Evolutionary conservation across 2,329 filamentous ascomycete genomes (phyloP).

Genomic region (Ophiocordyceps camponoti-leonardi): DNA sequence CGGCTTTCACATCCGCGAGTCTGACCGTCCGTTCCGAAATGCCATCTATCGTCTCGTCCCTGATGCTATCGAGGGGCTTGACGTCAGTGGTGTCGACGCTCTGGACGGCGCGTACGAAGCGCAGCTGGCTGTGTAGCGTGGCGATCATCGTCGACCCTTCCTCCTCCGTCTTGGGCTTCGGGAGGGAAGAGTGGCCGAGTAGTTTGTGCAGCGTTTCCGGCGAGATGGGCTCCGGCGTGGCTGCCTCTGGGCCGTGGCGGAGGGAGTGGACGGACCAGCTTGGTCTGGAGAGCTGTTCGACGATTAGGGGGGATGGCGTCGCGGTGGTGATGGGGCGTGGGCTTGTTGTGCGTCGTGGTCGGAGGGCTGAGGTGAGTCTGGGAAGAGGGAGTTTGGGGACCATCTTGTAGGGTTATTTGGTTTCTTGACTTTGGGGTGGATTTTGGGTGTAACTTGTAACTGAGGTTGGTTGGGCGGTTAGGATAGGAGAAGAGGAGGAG

Average conservation of each 20-base stretch:
- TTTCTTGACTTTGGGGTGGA: too few species aligned
- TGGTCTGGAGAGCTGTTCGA: slow-evolving; percentile 47
- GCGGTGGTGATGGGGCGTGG: background rate
- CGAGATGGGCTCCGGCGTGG: slow-evolving; percentile 30
- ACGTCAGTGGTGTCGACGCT: slow-evolving; percentile 57
- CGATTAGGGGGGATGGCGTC: slow-evolving; percentile 1
- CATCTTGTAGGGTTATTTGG: too few species aligned
- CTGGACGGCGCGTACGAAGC: slow-evolving; percentile 81
- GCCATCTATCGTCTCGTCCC: slow-evolving; percentile 58
- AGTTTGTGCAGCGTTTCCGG: slow-evolving; percentile 62
- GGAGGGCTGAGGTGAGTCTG: too few species aligned
- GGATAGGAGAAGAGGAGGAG: too few species aligned
- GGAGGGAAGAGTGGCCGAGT: slow-evolving; percentile 75
- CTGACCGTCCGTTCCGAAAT: slow-evolving; percentile 42
- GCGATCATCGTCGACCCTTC: slow-evolving; percentile 56
- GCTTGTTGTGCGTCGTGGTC: too few species aligned
- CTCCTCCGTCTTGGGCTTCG: slow-evolving; percentile 41
- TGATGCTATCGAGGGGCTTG: slow-evolving; percentile 58
- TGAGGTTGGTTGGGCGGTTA: too few species aligned
- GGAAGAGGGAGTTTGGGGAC: too few species aligned
- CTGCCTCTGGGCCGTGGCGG: slow-evolving; percentile 10
- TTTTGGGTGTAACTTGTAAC: too few species aligned
- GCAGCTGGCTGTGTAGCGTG: slow-evolving; percentile 65
- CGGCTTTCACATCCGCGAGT: slow-evolving; percentile 35
- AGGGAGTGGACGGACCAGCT: slow-evolving; percentile 74